Evolutionary conservation across 108 stramenopile species (phyloP).

Genomic region (Fragilaria crotonensis): DNA sequence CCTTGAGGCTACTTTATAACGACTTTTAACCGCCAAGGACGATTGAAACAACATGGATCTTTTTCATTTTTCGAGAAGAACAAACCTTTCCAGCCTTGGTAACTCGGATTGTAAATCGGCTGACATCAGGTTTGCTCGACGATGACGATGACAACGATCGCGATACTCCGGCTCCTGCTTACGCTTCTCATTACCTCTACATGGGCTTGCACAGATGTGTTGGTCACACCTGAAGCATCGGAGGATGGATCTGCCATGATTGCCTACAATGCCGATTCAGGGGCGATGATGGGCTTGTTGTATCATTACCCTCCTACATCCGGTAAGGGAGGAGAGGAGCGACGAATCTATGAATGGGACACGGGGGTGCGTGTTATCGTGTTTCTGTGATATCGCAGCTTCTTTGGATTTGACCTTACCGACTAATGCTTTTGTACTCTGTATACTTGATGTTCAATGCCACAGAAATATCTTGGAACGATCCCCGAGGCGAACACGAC

Average conservation of each 20-base stretch:
- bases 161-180: not conserved
- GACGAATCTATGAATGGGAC: conserved; percentile 63
- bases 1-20: too few species aligned
- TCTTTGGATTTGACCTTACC: too few species aligned
- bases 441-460: too few species aligned
- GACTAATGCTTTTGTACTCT: too few species aligned
- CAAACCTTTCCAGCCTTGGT: too few species aligned
- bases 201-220: conserved; percentile 48
- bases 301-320: conserved; percentile 50
- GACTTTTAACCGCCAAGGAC: too few species aligned
- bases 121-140: too few species aligned
- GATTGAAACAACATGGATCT: too few species aligned
- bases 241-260: conserved; percentile 40
- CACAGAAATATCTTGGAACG: conserved; percentile 35
- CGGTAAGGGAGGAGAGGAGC: conserved; percentile 6
- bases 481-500: conserved; percentile 47
- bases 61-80: too few species aligned
- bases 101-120: too few species aligned
- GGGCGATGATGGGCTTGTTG: conserved; percentile 16
- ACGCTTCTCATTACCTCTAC: not conserved
- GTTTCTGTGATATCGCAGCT: too few species aligned
- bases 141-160: not conserved
- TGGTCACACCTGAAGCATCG: conserved; percentile 63
- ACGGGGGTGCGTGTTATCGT: conserved; percentile 24
- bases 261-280: conserved; percentile 56